Base-by-base conservation (phyloP, 208 protist genomes). In the Novymonas esmeraldas region DNA sequence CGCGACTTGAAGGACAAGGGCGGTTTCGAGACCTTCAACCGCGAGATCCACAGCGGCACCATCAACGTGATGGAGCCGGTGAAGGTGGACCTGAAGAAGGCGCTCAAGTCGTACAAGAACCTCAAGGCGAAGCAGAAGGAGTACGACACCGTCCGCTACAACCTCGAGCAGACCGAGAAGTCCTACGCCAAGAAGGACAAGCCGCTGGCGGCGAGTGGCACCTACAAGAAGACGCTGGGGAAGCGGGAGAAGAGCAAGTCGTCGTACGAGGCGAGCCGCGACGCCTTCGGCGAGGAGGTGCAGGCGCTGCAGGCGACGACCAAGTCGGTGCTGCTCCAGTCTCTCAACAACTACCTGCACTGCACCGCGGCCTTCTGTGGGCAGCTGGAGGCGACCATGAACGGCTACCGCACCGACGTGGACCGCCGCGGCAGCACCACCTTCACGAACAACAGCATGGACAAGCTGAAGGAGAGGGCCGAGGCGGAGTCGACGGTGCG, bases 161-260 rank as follows among this genome's bases (percentile, higher is more conserved):
- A 87, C 36, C 57, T 90, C 11, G 69, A 79, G 14, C 75, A 78
- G 63, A 87, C 50, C 11, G 89, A 95, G 76, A 77, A 71, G 56
- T 73, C 72, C 16, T 90, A 87, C 70, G 76, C 89, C 3, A 92
- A 89, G 70, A 89, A 90, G 64, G 78, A 76, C 38, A 90, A 89
- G 70, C 54, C 78, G 18, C 59, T 95, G n/a, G 29, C 34, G 41
- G 73, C 74, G 59, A 85, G 70, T 45, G 78, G 56, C 33, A 51
- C 42, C 29, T 94, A 94, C 75, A 28, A 64, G 26, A 91, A 90
- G 68, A 51, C 68, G 11, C 26, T 71, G 13, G 70, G 24, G 45
- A 74, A 81, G 54, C 82, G 82, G 28, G 78, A 91, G n/a, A 57
- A 84, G 69, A 18, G 20, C 13, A 81, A 79, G 69, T 38, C 29